These are phyloP conservation scores for Termitomyces sp. DNA, from an alignment of 768 basidiomycete species.

Conservation along the genomic window DNA sequence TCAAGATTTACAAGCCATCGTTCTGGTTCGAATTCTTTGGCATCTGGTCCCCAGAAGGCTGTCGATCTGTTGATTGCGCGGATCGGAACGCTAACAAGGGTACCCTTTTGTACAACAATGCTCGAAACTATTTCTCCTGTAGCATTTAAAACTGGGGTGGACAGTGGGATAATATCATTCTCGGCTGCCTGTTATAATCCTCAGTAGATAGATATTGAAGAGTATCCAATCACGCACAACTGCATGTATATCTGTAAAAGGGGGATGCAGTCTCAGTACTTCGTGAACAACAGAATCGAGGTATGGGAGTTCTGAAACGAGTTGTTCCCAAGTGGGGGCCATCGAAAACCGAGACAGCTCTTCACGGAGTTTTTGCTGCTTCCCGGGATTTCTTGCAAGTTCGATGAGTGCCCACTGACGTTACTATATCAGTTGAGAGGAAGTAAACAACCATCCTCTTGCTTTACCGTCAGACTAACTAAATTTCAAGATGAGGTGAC, in stretches of 20 bases:
- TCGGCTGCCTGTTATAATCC: conserved; percentile 28
- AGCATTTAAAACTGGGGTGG: conserved; percentile 36
- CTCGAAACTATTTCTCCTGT: conserved; percentile 33
- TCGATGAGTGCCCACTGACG: conserved; percentile 55
- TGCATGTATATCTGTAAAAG: conserved; percentile 28
- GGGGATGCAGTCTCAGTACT: conserved; percentile 38
- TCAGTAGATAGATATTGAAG: background rate
- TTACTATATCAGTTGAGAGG: background rate
- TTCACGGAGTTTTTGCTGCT: conserved; percentile 42
- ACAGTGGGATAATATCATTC: conserved; percentile 59
- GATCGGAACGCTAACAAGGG: conserved; percentile 36
- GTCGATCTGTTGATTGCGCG: conserved; percentile 43
- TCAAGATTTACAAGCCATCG: conserved; percentile 48
- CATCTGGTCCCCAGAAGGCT: conserved; percentile 55
- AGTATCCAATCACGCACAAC: conserved; percentile 24
- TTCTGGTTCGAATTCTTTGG: conserved; percentile 55
- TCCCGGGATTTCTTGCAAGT: conserved; percentile 35
- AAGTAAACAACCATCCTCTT: background rate
- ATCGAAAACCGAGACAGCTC: conserved; percentile 39
- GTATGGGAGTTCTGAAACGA: conserved; percentile 44
- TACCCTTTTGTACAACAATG: conserved; percentile 44
- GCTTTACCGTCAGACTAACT: conserved; percentile 32
- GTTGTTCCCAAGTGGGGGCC: conserved; percentile 46
- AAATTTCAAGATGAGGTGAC: background rate
- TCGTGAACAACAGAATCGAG: conserved; percentile 49